Base-by-base conservation (phyloP, 495 filamentous ascomycete species). In the Penicillium pulvis region DNA sequence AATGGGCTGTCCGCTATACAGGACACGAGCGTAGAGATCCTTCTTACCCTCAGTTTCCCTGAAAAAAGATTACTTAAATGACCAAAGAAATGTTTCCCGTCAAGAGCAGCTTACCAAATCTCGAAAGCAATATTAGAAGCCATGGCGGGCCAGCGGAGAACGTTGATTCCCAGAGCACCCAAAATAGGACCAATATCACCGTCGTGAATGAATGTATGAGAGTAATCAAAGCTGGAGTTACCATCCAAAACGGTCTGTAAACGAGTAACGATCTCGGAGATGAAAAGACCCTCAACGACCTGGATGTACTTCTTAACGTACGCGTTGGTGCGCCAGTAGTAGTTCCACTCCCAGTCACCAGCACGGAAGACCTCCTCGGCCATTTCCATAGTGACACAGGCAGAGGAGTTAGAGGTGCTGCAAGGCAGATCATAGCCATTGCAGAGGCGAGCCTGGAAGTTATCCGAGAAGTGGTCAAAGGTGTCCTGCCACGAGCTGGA, bases 301-400 rank as follows among this genome's bases (percentile, higher is more conserved):
- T 73, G 71, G 56, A 79, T 77, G 31, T 79, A 79, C 43, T 65
- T 67, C 10, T 53, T 65, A 14, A 66, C 75, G 50, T 77, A 63
- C 9, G 63, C 61, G 44, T 73, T 77, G 14, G 62, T 52, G 12
- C 76, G 71, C 73, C 73, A 79, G 61, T 72, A 79, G 63, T 76
- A 79, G 46, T 79, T 77, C 72, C 28, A 79, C 51, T 74, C 70
- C 76, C 76, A 79, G 46, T 79, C 76, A 12, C 76, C 76, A 16
- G 73, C 76, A 41, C 76, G 74, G 62, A 79, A 79, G 23, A 72
- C 73, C 56, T 74, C 70, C 2, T 77, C 51, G 0, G 71, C 73
- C 60, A 75, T 72, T 5, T 65, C 51, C 30, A 28, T 51, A 0
- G 65, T 76, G 17, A 71, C 76, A 51, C 76, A 79, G 17, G 60